Base-by-base conservation (phyloP, 108 stramenopile genomes). In the Discostella pseudostelligera region DNA sequence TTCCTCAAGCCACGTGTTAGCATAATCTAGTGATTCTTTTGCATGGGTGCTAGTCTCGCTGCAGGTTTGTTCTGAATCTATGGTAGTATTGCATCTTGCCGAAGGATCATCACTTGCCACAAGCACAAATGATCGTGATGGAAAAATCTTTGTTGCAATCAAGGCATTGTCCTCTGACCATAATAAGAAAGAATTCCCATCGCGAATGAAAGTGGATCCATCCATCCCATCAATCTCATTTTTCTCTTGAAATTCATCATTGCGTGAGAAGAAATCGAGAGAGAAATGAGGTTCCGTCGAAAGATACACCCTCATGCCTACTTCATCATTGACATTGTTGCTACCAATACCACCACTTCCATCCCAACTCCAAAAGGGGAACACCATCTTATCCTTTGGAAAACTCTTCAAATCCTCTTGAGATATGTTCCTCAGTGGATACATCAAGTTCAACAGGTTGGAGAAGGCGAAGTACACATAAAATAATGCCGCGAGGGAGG, bases 261-360 rank as follows among this genome's bases (percentile, higher is more conserved):
- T 53, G 0, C 35, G 10, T 0, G 60, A 28, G 43, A 86, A 51
- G 62, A 74, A 87, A 67, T 72, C 65, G 32, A 70, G 40, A 1
- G 74, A 59, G 62, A 84, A 85, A 53, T 69, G 47, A 5, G 69
- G 43, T 9, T 74, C 60, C 4, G 81, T 74, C 14, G 77, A 73
- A 6, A 89, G 65, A 80, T 89, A 92, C 1, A 92, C 84, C 42
- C 83, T 79, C 71, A 89, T 66, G 9, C 74, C 82, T 25, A 89
- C 51, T 19, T 78, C 68, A 25, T 51, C 59, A 37, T 14, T 40
- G 14, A 13, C 25, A 14, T 45, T 55, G 1, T 28, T 48, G 14
- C 57, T 49, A 10, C 42, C 46, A 50, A 24, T 36, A 7, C 8
- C 48, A 19, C 26, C 26, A 21, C 28, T 11, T 1, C 29, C 51